Evolutionary conservation across 2,329 filamentous ascomycete species (phyloP).

Genomic region (Trichoderma sp.): DNA sequence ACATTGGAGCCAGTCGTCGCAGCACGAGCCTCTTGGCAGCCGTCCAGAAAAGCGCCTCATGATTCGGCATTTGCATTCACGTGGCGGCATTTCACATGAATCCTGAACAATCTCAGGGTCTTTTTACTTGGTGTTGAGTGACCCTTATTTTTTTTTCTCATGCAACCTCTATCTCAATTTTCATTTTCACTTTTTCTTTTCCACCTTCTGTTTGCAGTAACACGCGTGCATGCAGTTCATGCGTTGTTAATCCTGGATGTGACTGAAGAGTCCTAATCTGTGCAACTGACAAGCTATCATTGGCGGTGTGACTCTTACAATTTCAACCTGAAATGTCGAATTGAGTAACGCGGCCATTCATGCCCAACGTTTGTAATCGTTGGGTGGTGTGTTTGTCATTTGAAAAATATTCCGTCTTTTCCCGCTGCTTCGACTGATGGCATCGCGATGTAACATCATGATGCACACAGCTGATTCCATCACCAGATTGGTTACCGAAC

Average conservation of each 20-base stretch:
- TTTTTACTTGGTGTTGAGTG: background rate
- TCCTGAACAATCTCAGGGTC: background rate
- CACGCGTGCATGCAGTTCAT: background rate
- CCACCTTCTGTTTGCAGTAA: background rate
- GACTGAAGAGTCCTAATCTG: background rate
- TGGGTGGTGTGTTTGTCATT: background rate
- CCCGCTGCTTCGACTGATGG: background rate
- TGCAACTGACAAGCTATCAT: background rate
- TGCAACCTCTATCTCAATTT: background rate
- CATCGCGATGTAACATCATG: conserved; percentile 5
- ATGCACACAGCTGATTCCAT: background rate
- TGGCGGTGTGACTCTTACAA: background rate
- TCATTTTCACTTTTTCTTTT: background rate
- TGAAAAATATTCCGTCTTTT: background rate
- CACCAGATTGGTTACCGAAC: background rate
- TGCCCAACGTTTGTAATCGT: background rate
- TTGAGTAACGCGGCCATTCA: background rate
- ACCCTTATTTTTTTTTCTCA: background rate
- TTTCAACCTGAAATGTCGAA: background rate
- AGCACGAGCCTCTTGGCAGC: conserved; percentile 4
- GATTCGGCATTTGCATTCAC: conserved; percentile 7
- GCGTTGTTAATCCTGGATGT: background rate
- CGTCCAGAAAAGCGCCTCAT: background rate
- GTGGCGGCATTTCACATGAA: background rate
- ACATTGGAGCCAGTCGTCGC: background rate